These are phyloP conservation scores for Camellia japonica DNA, from an alignment of 148 eudicot species.

Conservation along the genomic window DNA sequence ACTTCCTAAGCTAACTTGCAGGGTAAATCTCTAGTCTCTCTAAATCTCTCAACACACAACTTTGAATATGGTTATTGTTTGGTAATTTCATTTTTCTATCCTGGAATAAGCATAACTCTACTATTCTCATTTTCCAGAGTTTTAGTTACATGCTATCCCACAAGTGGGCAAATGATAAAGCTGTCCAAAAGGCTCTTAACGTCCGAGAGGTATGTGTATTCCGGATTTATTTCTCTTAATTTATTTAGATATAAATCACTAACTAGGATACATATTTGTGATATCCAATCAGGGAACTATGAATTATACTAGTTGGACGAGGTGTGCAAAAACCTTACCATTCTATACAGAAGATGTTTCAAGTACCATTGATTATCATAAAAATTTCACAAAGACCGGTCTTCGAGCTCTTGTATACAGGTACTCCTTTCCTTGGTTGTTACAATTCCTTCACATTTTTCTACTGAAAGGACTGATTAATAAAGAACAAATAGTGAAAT, in stretches of 20 bases:
- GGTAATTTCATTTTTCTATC: background rate
- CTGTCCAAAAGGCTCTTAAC: conserved; percentile 23
- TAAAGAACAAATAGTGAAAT: too few species aligned
- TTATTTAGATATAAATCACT: too few species aligned
- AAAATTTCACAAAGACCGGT: conserved; percentile 19
- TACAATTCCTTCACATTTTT: too few species aligned
- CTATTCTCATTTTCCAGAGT: background rate
- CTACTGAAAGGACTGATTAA: too few species aligned
- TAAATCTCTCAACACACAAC: background rate
- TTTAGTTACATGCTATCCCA: conserved; percentile 16
- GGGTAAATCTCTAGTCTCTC: conserved; percentile 11
- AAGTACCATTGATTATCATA: conserved; percentile 26
- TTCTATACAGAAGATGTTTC: conserved; percentile 7
- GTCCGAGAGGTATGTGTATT: conserved; percentile 14
- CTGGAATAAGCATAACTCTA: background rate
- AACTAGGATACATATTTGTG: background rate
- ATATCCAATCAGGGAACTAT: conserved; percentile 21
- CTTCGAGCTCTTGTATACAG: conserved; percentile 31
- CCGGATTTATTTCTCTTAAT: background rate
- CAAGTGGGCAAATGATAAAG: conserved; percentile 21
- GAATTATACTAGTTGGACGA: conserved; percentile 16
- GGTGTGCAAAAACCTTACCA: conserved; percentile 20
- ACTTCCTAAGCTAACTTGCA: conserved; percentile 9
- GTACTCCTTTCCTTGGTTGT: conserved; percentile 2
- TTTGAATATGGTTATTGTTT: too few species aligned